These are phyloP conservation scores for Hyaloraphidium curvatum DNA, from an alignment of 192 early-diverging fungal genomes.

Conservation along the genomic window DNA sequence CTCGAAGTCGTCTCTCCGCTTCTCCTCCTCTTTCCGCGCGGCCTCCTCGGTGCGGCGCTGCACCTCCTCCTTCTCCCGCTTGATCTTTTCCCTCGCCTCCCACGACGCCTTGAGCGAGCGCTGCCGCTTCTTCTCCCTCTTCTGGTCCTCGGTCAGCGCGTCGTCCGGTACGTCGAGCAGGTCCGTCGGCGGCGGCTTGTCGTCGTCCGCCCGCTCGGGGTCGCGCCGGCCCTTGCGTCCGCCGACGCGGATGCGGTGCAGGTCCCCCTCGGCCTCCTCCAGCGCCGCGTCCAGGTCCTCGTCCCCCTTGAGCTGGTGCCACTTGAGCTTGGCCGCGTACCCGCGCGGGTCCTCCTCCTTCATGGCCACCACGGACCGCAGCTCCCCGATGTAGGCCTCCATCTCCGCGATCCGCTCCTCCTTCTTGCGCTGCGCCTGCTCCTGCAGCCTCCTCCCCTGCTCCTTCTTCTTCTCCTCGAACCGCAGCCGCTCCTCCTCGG, in stretches of 20 bases:
- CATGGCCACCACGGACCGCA: conserved; percentile 13
- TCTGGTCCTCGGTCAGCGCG: conserved; percentile 52
- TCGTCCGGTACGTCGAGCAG: conserved; percentile 62
- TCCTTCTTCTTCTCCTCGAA: conserved; percentile 51
- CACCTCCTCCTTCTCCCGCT: conserved; percentile 49
- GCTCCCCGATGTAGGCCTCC: conserved; percentile 7
- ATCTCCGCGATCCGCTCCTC: conserved; percentile 24
- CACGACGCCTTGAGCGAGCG: conserved; percentile 51
- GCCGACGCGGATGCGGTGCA: not conserved
- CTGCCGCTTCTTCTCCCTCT: conserved; percentile 71
- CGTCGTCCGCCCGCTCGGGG: conserved; percentile 45
- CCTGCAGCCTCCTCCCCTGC: conserved; percentile 49
- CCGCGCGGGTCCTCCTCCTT: conserved; percentile 6
- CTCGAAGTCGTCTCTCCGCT: conserved; percentile 37
- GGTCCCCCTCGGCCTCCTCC: not conserved
- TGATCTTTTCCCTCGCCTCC: conserved; percentile 53
- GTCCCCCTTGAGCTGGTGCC: conserved; percentile 42
- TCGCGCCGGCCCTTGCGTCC: conserved; percentile 17
- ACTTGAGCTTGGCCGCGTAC: conserved; percentile 25
- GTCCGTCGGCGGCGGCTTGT: conserved; percentile 51
- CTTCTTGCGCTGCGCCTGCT: conserved; percentile 59
- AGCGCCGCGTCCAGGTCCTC: conserved; percentile 36
- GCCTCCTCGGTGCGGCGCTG: conserved; percentile 11
- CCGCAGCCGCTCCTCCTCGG: conserved; percentile 44
- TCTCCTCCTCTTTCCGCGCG: conserved; percentile 38